Conservation (phyloP, 2,329 filamentous ascomycete species). For the Aspergillus versicolor region DNA sequence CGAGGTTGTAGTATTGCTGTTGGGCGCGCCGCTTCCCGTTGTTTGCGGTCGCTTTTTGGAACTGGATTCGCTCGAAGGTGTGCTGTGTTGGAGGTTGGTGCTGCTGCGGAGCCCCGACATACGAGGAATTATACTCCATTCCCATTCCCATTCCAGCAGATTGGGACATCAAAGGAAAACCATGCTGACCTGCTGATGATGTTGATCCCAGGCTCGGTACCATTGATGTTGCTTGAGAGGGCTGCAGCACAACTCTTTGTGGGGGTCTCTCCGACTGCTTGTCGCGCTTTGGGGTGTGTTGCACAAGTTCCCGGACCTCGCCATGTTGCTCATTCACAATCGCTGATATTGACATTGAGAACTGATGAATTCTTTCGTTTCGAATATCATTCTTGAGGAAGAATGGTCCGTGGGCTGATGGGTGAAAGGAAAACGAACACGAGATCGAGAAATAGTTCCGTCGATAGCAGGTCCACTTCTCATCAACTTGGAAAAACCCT, state of each 20-base stretch:
- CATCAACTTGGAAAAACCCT: conserved; percentile 78
- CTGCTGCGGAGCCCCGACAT: conserved; percentile 29
- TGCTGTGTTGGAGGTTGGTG: conserved; percentile 49
- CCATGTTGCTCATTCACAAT: conserved; percentile 73
- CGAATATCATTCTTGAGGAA: conserved; percentile 54
- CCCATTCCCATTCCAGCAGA: conserved; percentile 29
- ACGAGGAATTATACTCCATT: conserved; percentile 36
- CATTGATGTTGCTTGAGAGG: conserved; percentile 59
- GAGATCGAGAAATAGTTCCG: conserved; percentile 88
- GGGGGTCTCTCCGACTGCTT: conserved; percentile 79
- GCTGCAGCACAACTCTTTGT: conserved; percentile 65
- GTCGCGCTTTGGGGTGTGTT: conserved; percentile 89
- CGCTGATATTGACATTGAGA: conserved; percentile 82
- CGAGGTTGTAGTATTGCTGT: conserved; percentile 90
- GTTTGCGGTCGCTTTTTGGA: conserved; percentile 91
- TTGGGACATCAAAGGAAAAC: conserved; percentile 25
- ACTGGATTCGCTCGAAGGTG: conserved; percentile 85
- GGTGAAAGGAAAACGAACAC: conserved; percentile 72
- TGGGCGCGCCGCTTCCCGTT: conserved; percentile 88
- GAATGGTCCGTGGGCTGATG: conserved; percentile 58
- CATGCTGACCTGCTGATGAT: conserved; percentile 23
- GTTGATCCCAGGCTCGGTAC: conserved; percentile 27
- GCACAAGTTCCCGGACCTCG: conserved; percentile 79
- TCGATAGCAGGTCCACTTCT: conserved; percentile 88
- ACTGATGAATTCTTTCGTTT: conserved; percentile 64